A percentile compares a stretch with the other conserved stretches of the same genome.
Conservation (phyloP, 129 eudicot genomes). For the Glebionis coronaria region DNA sequence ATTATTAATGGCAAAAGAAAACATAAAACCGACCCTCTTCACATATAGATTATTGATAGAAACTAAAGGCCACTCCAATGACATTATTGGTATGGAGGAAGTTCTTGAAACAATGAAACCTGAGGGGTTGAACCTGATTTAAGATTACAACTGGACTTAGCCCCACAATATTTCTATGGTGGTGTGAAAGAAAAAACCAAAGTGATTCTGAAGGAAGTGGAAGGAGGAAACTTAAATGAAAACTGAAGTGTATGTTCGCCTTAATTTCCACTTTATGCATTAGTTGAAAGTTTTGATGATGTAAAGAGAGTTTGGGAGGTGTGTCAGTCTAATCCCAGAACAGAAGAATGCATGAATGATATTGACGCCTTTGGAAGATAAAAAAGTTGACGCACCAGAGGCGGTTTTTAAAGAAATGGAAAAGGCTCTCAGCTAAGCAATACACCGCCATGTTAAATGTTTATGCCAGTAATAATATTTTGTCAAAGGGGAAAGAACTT, state of each 20-base stretch:
- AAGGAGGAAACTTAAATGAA: no score
- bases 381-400: slow-evolving; percentile 68
- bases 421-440: slow-evolving; percentile 37
- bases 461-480: slow-evolving; percentile 63
- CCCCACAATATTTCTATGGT: slow-evolving; percentile 45
- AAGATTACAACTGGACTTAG: slow-evolving; percentile 32
- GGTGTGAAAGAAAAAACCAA: slow-evolving; percentile 74
- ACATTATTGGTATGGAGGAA: no score
- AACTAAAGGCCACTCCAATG: no score
- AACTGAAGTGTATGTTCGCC: no score
- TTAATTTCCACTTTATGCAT: slow-evolving; percentile 57
- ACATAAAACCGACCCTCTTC: slow-evolving; percentile 56
- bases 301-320: no score
- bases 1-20: slow-evolving; percentile 69
- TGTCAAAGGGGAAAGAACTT: slow-evolving; percentile 72
- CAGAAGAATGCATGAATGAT: slow-evolving; percentile 45
- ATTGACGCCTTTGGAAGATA: slow-evolving; percentile 80
- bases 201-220: no score
- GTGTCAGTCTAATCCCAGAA: no score
- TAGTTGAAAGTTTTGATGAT: slow-evolving; percentile 56
- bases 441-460: slow-evolving; percentile 48
- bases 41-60: slow-evolving; percentile 59
- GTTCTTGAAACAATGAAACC: slow-evolving; percentile 78
- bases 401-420: slow-evolving; percentile 48
- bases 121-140: slow-evolving; percentile 54